Conservation (phyloP, 2,329 filamentous ascomycete species). For the Phyllosticta capitalensis region DNA sequence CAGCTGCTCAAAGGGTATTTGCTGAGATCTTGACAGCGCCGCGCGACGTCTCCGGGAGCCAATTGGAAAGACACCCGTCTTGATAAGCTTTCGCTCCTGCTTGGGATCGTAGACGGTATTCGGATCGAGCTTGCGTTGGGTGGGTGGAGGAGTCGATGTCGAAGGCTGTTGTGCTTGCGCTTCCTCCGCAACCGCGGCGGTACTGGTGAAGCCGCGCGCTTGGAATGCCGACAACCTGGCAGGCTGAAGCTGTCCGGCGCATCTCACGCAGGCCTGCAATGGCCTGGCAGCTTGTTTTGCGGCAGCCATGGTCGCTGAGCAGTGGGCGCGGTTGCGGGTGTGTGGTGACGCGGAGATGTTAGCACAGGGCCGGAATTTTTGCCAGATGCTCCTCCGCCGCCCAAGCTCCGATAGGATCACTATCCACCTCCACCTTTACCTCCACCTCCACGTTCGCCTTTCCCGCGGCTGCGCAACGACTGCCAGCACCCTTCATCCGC, state of each 20-base stretch:
- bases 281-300: conserved; percentile 25
- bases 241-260: not conserved
- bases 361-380: conserved; percentile 8
- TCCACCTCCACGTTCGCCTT: not conserved
- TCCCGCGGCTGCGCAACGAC: not conserved
- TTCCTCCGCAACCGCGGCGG: conserved; percentile 35
- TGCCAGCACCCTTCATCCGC: not conserved
- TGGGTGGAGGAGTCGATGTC: conserved; percentile 12
- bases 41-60: conserved; percentile 75
- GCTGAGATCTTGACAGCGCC: conserved; percentile 43
- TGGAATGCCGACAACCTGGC: not conserved
- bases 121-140: conserved; percentile 45
- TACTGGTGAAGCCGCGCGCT: conserved; percentile 38
- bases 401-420: conserved; percentile 1
- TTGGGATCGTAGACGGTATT: conserved; percentile 54
- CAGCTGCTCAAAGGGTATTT: conserved; percentile 82
- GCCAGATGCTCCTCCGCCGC: not conserved
- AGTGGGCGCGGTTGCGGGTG: conserved; percentile 11
- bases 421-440: not conserved
- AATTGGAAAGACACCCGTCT: conserved; percentile 59
- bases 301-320: conserved; percentile 22
- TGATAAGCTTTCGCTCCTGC: conserved; percentile 59
- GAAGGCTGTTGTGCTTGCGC: conserved; percentile 24
- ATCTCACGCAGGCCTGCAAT: conserved; percentile 22
- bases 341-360: conserved; percentile 1